Percentiles rank a stretch among this genome's conserved stretches.
Conservation (phyloP, 1,284 basidiomycete species). For the Xanthoconium separans region DNA sequence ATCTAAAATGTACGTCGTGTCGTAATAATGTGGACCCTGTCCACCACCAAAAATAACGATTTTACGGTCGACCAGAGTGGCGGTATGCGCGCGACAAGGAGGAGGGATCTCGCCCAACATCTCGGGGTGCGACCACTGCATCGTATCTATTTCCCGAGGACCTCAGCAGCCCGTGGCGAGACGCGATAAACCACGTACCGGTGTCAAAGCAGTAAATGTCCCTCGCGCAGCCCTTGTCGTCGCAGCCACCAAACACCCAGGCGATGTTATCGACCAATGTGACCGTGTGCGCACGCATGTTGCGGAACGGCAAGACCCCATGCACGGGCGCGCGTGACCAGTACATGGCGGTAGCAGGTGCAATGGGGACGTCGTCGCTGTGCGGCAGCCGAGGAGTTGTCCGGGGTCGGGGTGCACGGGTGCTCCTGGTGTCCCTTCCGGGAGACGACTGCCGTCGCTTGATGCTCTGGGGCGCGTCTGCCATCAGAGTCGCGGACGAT, state of each 20-base stretch:
- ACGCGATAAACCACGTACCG: conserved; percentile 43
- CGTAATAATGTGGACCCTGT: conserved; percentile 73
- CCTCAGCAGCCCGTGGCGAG: neutral
- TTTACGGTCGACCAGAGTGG: conserved; percentile 80
- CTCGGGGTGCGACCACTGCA: conserved; percentile 84
- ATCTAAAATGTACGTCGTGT: conserved; percentile 81
- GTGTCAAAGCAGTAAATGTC: conserved; percentile 88
- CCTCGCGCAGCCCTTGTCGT: conserved; percentile 72
- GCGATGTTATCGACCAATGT: conserved; percentile 80
- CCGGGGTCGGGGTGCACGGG: conserved; percentile 35
- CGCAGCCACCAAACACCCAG: conserved; percentile 90
- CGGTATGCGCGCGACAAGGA: conserved; percentile 85
- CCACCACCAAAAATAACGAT: conserved; percentile 88
- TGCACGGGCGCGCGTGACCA: conserved; percentile 85
- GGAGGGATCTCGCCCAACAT: conserved; percentile 75
- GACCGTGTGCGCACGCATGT: conserved; percentile 82
- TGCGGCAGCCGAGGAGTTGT: conserved; percentile 55
- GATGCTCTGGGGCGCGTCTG: conserved; percentile 20
- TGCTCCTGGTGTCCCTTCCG: conserved; percentile 22
- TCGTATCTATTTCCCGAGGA: conserved; percentile 61
- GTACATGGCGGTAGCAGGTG: conserved; percentile 71
- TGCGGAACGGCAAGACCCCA: conserved; percentile 69
- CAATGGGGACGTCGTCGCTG: conserved; percentile 52
- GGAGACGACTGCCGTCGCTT: conserved; percentile 32
- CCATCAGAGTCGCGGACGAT: neutral